Conservation (phyloP, 2,329 filamentous ascomycete species). For the Nigrograna mackinnonii region DNA sequence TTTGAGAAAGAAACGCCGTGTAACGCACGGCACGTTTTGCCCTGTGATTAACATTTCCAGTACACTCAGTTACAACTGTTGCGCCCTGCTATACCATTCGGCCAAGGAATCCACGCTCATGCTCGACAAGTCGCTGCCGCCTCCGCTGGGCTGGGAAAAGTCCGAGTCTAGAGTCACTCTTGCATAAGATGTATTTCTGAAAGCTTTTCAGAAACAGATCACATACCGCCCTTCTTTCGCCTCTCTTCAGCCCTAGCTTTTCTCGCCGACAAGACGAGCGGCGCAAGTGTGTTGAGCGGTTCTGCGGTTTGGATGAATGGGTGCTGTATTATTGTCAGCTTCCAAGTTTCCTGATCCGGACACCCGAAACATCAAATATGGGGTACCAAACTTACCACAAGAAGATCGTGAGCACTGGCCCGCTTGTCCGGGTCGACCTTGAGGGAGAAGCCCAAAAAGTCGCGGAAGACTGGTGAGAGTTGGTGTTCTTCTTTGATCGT, state of each 20-base stretch:
- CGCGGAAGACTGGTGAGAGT: conserved; percentile 78
- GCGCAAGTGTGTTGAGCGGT: conserved; percentile 71
- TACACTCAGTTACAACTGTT: conserved; percentile 8
- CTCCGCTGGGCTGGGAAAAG: conserved; percentile 18
- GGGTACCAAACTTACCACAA: conserved; percentile 69
- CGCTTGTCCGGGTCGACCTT: conserved; percentile 98
- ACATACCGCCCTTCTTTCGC: conserved; percentile 52
- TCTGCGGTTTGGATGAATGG: conserved; percentile 57
- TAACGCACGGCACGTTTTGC: background rate
- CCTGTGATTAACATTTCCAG: background rate
- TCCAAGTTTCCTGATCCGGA: conserved; percentile 5
- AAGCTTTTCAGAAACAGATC: conserved; percentile 20
- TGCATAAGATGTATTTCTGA: conserved; percentile 24
- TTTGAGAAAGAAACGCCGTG: too few species aligned
- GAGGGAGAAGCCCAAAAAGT: conserved; percentile 90
- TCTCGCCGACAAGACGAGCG: conserved; percentile 83
- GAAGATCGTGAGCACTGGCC: conserved; percentile 89
- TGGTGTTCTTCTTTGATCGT: conserved; percentile 91
- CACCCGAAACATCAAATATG: conserved; percentile 6
- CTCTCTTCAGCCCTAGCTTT: conserved; percentile 81
- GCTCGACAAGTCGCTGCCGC: conserved; percentile 16
- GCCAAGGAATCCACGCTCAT: conserved; percentile 27
- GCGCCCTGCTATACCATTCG: conserved; percentile 29
- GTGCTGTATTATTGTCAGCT: conserved; percentile 34
- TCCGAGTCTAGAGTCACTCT: conserved; percentile 17